Percentiles rank a stretch among this genome's conserved stretches.
phyloP scores from a whole-genome alignment of 225 moss, liverwort and hornwort genomes.

The Marchantia paleacea region DNA sequence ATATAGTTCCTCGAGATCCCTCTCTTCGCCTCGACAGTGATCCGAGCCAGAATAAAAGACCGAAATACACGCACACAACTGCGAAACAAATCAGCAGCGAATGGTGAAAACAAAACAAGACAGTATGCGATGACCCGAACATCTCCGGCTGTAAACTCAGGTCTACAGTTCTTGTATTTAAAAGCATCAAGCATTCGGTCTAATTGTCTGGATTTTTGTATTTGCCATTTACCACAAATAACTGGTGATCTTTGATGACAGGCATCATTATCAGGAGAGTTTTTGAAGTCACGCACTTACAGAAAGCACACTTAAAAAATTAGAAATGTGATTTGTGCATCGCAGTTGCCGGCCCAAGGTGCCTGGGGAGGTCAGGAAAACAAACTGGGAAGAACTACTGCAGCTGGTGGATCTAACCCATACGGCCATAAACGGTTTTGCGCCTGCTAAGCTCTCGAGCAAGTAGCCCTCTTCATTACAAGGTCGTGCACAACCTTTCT shows the following conservation, averaged over 20 bases:
- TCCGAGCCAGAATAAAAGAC: too few species aligned
- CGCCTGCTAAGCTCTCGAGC: slow-evolving; percentile 1
- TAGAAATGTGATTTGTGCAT: slow-evolving; percentile 20
- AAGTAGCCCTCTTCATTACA: not conserved
- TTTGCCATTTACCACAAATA: not conserved
- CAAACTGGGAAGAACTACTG: slow-evolving; percentile 21
- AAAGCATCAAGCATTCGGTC: not conserved
- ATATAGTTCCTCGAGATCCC: not conserved
- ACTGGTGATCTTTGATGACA: slow-evolving; percentile 25
- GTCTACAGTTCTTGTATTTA: not conserved
- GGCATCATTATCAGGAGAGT: slow-evolving; percentile 36
- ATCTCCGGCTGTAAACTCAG: not conserved
- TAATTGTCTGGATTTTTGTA: not conserved
- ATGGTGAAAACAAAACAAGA: not conserved
- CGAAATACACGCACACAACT: not conserved
- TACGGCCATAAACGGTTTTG: slow-evolving; percentile 22
- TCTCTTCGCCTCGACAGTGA: not conserved
- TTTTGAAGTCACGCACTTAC: slow-evolving; percentile 33
- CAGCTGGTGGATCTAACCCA: slow-evolving; percentile 25
- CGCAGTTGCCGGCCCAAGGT: slow-evolving; percentile 24
- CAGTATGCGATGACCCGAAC: not conserved
- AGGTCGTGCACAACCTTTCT: not conserved
- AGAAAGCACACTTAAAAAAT: slow-evolving; percentile 32
- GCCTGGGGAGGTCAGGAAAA: slow-evolving; percentile 28
- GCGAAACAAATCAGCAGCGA: not conserved